Conservation (phyloP, 495 filamentous ascomycete genomes). For the Daldinia decipiens region DNA sequence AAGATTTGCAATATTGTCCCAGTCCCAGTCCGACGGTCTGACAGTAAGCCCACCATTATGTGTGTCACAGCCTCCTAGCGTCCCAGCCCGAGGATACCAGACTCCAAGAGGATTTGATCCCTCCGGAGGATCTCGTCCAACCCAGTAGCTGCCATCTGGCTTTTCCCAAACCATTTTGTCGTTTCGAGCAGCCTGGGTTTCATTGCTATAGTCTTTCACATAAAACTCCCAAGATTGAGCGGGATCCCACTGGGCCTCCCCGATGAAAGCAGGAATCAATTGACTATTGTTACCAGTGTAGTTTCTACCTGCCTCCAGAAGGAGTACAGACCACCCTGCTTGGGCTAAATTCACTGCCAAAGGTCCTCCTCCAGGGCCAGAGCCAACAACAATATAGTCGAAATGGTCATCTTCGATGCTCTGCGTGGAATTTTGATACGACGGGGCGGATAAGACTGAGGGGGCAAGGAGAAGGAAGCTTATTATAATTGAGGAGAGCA, state of each 20-base stretch:
- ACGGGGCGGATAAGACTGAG: neutral
- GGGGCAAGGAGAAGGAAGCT: neutral
- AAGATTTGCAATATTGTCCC: neutral
- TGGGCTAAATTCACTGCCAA: conserved; percentile 5
- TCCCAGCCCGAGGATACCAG: conserved; percentile 10
- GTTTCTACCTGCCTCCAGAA: conserved; percentile 5
- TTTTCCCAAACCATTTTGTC: neutral
- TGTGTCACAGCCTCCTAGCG: conserved; percentile 7
- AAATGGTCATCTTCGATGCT: neutral
- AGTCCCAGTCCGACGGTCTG: neutral
- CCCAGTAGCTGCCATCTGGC: neutral
- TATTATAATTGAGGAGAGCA: neutral
- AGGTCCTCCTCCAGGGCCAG: neutral
- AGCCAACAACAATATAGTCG: conserved; percentile 13
- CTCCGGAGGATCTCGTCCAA: conserved; percentile 6
- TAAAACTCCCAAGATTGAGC: neutral
- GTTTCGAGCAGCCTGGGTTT: neutral
- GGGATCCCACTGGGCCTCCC: neutral
- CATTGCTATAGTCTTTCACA: neutral
- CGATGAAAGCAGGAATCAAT: conserved; percentile 3
- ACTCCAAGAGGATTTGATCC: conserved; percentile 1
- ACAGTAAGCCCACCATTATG: conserved; percentile 6
- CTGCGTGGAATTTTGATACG: neutral
- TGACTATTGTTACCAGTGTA: neutral
- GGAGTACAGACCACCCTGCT: conserved; percentile 1